These are phyloP conservation scores for Myriangium duriaei DNA, from an alignment of 2,329 filamentous ascomycete species.

Conservation along the genomic window DNA sequence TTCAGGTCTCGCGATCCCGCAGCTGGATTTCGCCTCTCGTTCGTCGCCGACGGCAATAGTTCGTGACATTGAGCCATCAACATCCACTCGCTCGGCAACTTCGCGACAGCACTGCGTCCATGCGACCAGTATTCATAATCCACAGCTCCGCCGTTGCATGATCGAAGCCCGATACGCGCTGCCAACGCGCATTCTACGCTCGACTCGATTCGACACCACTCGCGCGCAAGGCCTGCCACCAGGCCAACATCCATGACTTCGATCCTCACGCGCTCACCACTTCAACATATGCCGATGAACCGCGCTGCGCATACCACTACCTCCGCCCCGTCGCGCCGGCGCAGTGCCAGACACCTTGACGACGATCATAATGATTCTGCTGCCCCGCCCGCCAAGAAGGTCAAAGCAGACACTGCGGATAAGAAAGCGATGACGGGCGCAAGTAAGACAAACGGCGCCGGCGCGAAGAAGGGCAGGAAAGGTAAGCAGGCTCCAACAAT, in stretches of 20 bases:
- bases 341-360: conserved; percentile 31
- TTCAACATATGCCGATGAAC: conserved; percentile 36
- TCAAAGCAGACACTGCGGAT: conserved; percentile 24
- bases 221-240: not conserved
- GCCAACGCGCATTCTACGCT: conserved; percentile 1
- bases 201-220: not conserved
- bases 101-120: not conserved
- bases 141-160: not conserved
- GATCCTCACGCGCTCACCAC: conserved; percentile 28
- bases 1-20: not conserved
- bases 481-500: too few relatives aligned
- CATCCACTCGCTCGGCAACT: not conserved
- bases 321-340: conserved; percentile 27
- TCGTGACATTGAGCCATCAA: not conserved
- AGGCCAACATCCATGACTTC: conserved; percentile 14
- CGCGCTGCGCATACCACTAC: conserved; percentile 27
- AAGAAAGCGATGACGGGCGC: conserved; percentile 23
- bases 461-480: conserved; percentile 9
- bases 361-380: conserved; percentile 32
- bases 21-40: not conserved
- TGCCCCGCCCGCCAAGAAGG: conserved; percentile 31
- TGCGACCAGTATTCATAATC: not conserved
- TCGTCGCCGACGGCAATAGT: not conserved
- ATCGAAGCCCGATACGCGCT: not conserved
- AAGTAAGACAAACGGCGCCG: conserved; percentile 20